phyloP scores from a whole-genome alignment of 108 stramenopile species.

The Mediolabrus comicus region DNA sequence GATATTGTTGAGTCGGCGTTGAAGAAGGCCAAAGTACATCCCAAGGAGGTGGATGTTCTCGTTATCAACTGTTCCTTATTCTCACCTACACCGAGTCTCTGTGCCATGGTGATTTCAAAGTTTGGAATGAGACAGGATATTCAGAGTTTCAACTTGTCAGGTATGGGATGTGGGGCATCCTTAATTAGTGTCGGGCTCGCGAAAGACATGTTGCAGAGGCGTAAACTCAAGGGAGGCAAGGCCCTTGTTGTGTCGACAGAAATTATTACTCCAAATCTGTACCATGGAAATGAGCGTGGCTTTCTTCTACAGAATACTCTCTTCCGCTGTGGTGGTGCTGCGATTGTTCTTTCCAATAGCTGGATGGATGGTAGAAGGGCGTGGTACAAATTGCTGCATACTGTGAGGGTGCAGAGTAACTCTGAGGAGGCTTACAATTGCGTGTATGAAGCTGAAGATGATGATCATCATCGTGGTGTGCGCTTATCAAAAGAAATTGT shows the following conservation, averaged over 20 bases:
- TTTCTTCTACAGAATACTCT: conserved; percentile 97
- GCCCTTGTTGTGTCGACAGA: conserved; percentile 96
- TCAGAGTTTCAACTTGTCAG: conserved; percentile 90
- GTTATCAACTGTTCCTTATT: conserved; percentile 98
- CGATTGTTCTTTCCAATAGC: conserved; percentile 93
- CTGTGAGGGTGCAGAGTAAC: conserved; percentile 93
- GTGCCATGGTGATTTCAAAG: conserved; percentile 94
- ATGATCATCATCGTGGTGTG: conserved; percentile 79
- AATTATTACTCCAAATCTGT: conserved; percentile 96
- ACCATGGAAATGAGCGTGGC: conserved; percentile 94
- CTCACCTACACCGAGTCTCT: conserved; percentile 95
- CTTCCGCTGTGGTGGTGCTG: conserved; percentile 98
- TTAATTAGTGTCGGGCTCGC: conserved; percentile 93
- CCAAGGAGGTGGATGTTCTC: conserved; percentile 92
- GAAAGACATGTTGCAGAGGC: conserved; percentile 74
- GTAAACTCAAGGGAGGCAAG: conserved; percentile 63
- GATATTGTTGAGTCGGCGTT: conserved; percentile 91
- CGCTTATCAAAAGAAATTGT: conserved; percentile 96
- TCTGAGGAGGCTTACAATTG: conserved; percentile 84
- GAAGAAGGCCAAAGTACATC: conserved; percentile 83
- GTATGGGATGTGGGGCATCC: conserved; percentile 98
- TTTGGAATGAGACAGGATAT: conserved; percentile 92
- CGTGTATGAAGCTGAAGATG: conserved; percentile 95
- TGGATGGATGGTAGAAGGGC: conserved; percentile 93
- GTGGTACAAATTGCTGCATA: conserved; percentile 97